These are phyloP conservation scores for Entomortierella lignicola DNA, from an alignment of 192 early-diverging fungal species.

Conservation along the genomic window DNA sequence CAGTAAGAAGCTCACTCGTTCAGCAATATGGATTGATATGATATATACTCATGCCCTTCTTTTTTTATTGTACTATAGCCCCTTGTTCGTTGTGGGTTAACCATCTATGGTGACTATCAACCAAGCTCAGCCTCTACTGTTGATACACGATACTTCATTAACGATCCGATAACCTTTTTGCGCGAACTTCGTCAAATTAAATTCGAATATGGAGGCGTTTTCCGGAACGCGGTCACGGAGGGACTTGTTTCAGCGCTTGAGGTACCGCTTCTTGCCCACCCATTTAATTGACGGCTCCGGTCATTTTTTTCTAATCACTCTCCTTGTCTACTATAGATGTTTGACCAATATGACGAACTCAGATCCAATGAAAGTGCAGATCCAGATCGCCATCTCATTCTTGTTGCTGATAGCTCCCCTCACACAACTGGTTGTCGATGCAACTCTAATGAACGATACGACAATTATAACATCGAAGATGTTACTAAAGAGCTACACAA, in stretches of 20 bases:
- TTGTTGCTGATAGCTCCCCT: constrained; percentile 64
- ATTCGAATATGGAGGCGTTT: constrained; percentile 65
- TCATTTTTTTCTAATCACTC: neutral
- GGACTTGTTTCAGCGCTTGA: constrained; percentile 73
- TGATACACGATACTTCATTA: constrained; percentile 63
- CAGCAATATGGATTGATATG: no score
- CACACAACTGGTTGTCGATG: constrained; percentile 58
- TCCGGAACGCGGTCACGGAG: constrained; percentile 70
- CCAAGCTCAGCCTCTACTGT: constrained; percentile 60
- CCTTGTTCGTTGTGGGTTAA: constrained; percentile 64
- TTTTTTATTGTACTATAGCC: constrained; percentile 49
- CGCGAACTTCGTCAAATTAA: constrained; percentile 55
- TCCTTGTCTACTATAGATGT: constrained; percentile 51
- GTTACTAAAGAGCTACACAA: constrained; percentile 62
- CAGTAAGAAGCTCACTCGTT: constrained; percentile 53
- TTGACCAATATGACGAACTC: constrained; percentile 61
- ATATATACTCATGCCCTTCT: neutral
- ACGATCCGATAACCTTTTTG: constrained; percentile 59
- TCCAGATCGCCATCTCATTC: constrained; percentile 63
- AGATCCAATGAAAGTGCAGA: constrained; percentile 16
- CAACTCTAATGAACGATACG: constrained; percentile 63
- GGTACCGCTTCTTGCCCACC: constrained; percentile 24
- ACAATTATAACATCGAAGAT: constrained; percentile 56
- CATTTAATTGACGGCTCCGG: neutral
- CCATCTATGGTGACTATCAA: constrained; percentile 67